Evolutionary conservation across 192 early-diverging fungal genomes (phyloP), one percentile per base, ranked within the genome.

Genomic region (Chytriomyces hyalinus): DNA sequence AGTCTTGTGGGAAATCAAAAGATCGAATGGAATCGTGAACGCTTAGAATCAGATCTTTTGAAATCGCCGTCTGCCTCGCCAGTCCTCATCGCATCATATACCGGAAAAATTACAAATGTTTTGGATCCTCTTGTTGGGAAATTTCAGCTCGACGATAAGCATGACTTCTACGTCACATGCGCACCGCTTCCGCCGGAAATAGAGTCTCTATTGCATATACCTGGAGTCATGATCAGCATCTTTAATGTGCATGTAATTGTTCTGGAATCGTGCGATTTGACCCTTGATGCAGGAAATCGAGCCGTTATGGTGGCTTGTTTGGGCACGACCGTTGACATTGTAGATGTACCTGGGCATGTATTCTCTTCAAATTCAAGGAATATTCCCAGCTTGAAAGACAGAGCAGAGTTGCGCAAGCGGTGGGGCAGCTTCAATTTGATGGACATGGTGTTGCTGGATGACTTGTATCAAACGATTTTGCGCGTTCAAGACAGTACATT

Each of bases 81-180:
- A 36, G 36, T 36, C 36, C 26, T 20, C 69, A 65, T 20, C 63
- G 36, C 11, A 44, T 45, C n/a, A 68, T 73, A 73, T 46, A 63
- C 61, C 6, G 71, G 71, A 7, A 62, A 8, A 22, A 62, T 73
- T n/a, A 73, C 71, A 9, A 62, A 62, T 62, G 28, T 62, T 45
- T 15, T 73, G 15, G 61, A 73, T 26, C 15, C 45, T 11, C 59
- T 62, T n/a, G 28, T 63, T 13, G 53, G 59, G 7, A 73, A 63
- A 73, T 73, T 49, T 44, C 28, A 73, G 26, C 60, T 73, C 13
- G 71, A 73, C 46, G 22, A 49, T 60, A 73, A 73, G 62, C 61
- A 73, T 45, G 71, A 73, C 43, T 26, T 73, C 1, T 73, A 73
- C 45, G 17, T 73, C 36, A 62, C 71, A 8, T 73, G 62, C 43